These are phyloP conservation scores for Aspergillus sp. DNA, from an alignment of 2,329 filamentous ascomycete species.

Conservation along the genomic window DNA sequence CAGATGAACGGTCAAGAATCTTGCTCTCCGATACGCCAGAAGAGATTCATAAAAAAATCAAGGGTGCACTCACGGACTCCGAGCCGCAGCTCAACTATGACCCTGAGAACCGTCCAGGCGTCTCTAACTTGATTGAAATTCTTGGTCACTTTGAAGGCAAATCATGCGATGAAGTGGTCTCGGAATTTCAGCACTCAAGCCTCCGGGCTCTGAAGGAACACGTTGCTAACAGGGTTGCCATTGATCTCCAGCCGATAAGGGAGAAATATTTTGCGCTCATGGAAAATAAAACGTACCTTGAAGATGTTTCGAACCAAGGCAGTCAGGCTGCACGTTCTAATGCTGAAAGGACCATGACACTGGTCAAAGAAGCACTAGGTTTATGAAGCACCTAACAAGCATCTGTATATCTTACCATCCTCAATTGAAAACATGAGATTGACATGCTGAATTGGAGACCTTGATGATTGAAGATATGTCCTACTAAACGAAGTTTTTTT, in stretches of 20 bases:
- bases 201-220: slow-evolving; percentile 58
- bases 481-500: too few species aligned
- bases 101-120: slow-evolving; percentile 61
- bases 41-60: slow-evolving; percentile 63
- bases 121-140: slow-evolving; percentile 80
- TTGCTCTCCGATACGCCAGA: slow-evolving; percentile 65
- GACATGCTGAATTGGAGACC: not conserved
- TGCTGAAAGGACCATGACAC: slow-evolving; percentile 25
- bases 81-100: slow-evolving; percentile 64
- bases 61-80: slow-evolving; percentile 69
- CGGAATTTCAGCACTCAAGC: slow-evolving; percentile 37
- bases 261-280: slow-evolving; percentile 29
- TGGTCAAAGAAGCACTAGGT: slow-evolving; percentile 25
- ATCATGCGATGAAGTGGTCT: slow-evolving; percentile 41
- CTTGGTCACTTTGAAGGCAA: slow-evolving; percentile 59
- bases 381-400: slow-evolving; percentile 13
- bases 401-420: too few species aligned
- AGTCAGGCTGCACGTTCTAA: slow-evolving; percentile 25
- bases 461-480: too few species aligned
- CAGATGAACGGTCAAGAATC: slow-evolving; percentile 67
- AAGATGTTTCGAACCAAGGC: slow-evolving; percentile 25
- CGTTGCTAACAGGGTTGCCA: slow-evolving; percentile 45
- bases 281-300: slow-evolving; percentile 21
- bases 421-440: not conserved
- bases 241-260: slow-evolving; percentile 26